Conservation (phyloP, 352 stramenopile genomes). For the Phytophthora sansomeana region DNA sequence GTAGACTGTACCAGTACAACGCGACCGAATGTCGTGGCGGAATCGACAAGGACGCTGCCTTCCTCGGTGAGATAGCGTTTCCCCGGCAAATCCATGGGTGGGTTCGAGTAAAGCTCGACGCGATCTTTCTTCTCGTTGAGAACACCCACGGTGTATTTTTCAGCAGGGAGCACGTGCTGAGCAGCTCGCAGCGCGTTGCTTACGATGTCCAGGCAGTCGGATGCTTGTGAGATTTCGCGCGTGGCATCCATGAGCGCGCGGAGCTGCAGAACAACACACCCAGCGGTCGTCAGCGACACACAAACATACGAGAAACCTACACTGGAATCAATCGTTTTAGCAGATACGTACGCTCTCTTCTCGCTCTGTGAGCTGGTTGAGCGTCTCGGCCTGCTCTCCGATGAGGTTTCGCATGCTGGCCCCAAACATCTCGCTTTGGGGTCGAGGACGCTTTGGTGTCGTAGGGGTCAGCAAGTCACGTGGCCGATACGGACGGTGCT, state of each 20-base stretch:
- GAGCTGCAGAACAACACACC: slow-evolving; percentile 39
- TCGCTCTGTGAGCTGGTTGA: slow-evolving; percentile 54
- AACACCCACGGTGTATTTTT: slow-evolving; percentile 69
- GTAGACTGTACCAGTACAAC: slow-evolving; percentile 58
- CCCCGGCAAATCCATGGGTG: slow-evolving; percentile 49
- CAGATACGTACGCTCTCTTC: slow-evolving; percentile 57
- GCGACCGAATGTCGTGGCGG: slow-evolving; percentile 72
- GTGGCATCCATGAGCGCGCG: slow-evolving; percentile 70
- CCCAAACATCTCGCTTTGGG: slow-evolving; percentile 54
- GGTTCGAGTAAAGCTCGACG: slow-evolving; percentile 72
- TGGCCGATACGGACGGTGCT: slow-evolving; percentile 25
- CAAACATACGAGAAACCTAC: background rate
- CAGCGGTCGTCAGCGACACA: slow-evolving; percentile 3
- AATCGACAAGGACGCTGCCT: slow-evolving; percentile 59
- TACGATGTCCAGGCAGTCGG: slow-evolving; percentile 61
- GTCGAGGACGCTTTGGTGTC: slow-evolving; percentile 46
- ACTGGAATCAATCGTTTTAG: background rate
- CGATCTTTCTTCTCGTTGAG: slow-evolving; percentile 71
- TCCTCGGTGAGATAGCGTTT: slow-evolving; percentile 64
- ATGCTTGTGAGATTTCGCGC: slow-evolving; percentile 65
- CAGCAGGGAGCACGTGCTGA: slow-evolving; percentile 54
- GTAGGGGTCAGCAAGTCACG: slow-evolving; percentile 14
- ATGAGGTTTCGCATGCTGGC: slow-evolving; percentile 64
- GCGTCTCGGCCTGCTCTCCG: slow-evolving; percentile 55
- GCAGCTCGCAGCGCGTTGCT: slow-evolving; percentile 60